Percentiles rank a stretch among this genome's conserved stretches.
These are phyloP conservation scores for Colletotrichum sp. DNA, from an alignment of 2,329 filamentous ascomycete species.

Conservation along the genomic window DNA sequence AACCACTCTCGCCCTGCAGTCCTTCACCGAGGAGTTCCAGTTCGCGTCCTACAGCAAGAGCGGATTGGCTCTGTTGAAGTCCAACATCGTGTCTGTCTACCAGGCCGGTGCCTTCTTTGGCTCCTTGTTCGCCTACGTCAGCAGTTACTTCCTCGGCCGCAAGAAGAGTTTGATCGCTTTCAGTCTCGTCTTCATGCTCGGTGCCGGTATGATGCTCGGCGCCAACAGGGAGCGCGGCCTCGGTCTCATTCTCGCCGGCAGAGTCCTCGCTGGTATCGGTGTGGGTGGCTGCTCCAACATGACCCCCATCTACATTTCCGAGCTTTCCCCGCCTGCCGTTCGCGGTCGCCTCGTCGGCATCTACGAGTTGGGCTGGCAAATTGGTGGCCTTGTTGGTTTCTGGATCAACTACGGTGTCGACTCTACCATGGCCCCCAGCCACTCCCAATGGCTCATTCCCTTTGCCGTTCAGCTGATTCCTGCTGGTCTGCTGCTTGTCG, in stretches of 20 bases:
- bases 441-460: constrained; percentile 67
- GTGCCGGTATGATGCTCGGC: constrained; percentile 75
- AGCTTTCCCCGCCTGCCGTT: constrained; percentile 65
- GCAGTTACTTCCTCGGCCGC: constrained; percentile 71
- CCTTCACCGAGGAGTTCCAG: constrained; percentile 72
- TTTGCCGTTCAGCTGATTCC: constrained; percentile 73
- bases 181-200: constrained; percentile 68
- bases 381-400: constrained; percentile 64
- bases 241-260: constrained; percentile 66
- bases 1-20: constrained; percentile 73
- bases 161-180: constrained; percentile 68
- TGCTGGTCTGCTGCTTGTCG: constrained; percentile 64
- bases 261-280: constrained; percentile 68
- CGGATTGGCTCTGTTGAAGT: constrained; percentile 64
- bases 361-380: constrained; percentile 70
- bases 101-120: constrained; percentile 88
- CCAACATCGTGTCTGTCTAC: constrained; percentile 82
- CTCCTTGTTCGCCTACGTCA: constrained; percentile 70
- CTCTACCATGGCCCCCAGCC: constrained; percentile 48
- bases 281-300: constrained; percentile 69
- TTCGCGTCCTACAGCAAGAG: constrained; percentile 55
- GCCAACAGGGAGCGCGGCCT: constrained; percentile 66
- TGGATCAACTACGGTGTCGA: constrained; percentile 71
- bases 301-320: constrained; percentile 67
- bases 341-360: constrained; percentile 69